phyloP scores from a whole-genome alignment of 2,329 filamentous ascomycete genomes.

The Colletotrichum sojae region DNA sequence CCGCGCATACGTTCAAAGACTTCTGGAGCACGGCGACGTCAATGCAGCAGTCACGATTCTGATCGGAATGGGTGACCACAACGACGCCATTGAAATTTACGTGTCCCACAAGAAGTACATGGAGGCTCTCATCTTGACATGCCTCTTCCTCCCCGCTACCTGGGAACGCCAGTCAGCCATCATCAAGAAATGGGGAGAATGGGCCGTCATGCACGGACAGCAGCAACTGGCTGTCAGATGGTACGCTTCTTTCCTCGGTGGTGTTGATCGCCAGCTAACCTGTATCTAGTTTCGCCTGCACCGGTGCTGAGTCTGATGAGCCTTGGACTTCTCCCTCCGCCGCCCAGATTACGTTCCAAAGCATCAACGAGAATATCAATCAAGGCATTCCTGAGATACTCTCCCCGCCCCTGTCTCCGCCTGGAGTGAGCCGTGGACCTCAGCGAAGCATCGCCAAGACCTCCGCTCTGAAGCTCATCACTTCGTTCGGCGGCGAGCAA shows the following conservation, averaged over 20 bases:
- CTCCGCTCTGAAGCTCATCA: slow-evolving; percentile 91
- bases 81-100: slow-evolving; percentile 97
- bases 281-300: slow-evolving; percentile 81
- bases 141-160: slow-evolving; percentile 84
- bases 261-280: neutral
- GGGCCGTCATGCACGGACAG: slow-evolving; percentile 87
- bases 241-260: slow-evolving; percentile 50
- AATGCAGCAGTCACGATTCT: slow-evolving; percentile 95
- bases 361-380: slow-evolving; percentile 64
- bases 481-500: slow-evolving; percentile 82
- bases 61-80: slow-evolving; percentile 90
- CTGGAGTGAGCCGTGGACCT: slow-evolving; percentile 71
- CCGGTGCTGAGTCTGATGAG: slow-evolving; percentile 85
- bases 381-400: slow-evolving; percentile 73
- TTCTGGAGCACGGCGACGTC: slow-evolving; percentile 90
- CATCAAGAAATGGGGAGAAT: slow-evolving; percentile 94
- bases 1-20: slow-evolving; percentile 88
- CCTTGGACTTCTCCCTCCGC: slow-evolving; percentile 91
- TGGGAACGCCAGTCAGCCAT: slow-evolving; percentile 94
- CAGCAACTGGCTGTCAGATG: slow-evolving; percentile 92
- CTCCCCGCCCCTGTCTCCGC: slow-evolving; percentile 82
- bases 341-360: slow-evolving; percentile 70
- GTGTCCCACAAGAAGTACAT: slow-evolving; percentile 91
- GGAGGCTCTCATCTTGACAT: slow-evolving; percentile 92
- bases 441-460: slow-evolving; percentile 80